These are phyloP conservation scores for Phaeodactylum tricornutum DNA, from an alignment of 108 stramenopile species.

Conservation along the genomic window DNA sequence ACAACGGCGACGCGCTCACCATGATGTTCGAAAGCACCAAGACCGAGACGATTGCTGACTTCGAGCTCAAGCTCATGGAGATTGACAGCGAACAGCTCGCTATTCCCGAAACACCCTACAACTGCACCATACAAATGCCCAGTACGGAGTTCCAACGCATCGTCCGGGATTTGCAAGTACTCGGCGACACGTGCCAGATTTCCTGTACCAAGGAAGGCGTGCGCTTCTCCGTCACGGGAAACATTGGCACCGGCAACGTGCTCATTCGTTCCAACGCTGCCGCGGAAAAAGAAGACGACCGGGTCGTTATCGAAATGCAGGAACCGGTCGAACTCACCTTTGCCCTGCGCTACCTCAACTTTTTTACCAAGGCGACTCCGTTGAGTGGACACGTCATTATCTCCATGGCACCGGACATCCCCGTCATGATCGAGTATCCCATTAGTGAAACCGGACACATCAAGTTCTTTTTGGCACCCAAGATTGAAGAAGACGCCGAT, in stretches of 20 bases:
- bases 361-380: conserved; percentile 96
- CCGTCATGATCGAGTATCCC: conserved; percentile 97
- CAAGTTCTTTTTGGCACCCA: conserved; percentile 98
- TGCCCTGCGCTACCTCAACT: conserved; percentile 94
- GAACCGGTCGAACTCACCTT: conserved; percentile 97
- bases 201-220: conserved; percentile 92
- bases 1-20: conserved; percentile 78
- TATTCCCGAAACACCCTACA: conserved; percentile 99
- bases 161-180: conserved; percentile 91
- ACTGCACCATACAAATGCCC: conserved; percentile 93
- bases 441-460: conserved; percentile 86
- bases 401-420: conserved; percentile 93
- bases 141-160: conserved; percentile 95
- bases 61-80: conserved; percentile 99
- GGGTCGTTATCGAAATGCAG: conserved; percentile 92
- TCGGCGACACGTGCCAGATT: conserved; percentile 98
- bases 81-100: conserved; percentile 96
- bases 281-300: conserved; percentile 91
- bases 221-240: conserved; percentile 86
- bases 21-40: conserved; percentile 88
- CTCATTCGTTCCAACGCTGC: conserved; percentile 78
- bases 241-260: conserved; percentile 94
- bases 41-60: conserved; percentile 88
- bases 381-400: conserved; percentile 81
- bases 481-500: conserved; percentile 93